Evolutionary conservation across 768 basidiomycete species (phyloP).

Genomic region (Scleroderma citrinum): DNA sequence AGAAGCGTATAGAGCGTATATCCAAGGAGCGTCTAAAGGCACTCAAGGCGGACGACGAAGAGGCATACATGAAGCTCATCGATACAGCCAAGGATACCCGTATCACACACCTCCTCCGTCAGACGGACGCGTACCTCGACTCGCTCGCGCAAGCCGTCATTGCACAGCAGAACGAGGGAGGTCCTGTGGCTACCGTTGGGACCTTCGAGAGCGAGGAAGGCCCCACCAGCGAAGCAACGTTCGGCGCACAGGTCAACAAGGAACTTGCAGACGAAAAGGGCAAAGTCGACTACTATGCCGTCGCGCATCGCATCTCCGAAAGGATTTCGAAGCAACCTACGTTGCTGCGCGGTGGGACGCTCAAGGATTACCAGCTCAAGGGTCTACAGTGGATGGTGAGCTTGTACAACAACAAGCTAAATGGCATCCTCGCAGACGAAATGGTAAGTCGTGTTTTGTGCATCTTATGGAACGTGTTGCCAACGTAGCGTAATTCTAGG

Average conservation of each 20-base stretch:
- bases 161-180: conserved; percentile 80
- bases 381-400: conserved; percentile 99
- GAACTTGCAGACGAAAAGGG: conserved; percentile 57
- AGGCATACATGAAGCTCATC: conserved; percentile 98
- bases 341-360: conserved; percentile 77
- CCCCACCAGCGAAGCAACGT: conserved; percentile 80
- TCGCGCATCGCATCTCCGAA: conserved; percentile 90
- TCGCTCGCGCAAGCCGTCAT: conserved; percentile 91
- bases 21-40: conserved; percentile 98
- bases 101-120: conserved; percentile 91
- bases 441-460: conserved; percentile 51
- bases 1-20: conserved; percentile 92
- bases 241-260: conserved; percentile 71
- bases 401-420: conserved; percentile 92
- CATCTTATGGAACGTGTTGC: conserved; percentile 2
- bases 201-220: conserved; percentile 61
- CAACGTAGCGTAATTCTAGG: conserved; percentile 37
- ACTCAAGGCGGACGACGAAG: conserved; percentile 96
- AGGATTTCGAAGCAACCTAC: conserved; percentile 67
- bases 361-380: conserved; percentile 94
- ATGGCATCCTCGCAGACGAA: conserved; percentile 92
- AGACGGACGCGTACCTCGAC: conserved; percentile 94
- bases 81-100: conserved; percentile 99
- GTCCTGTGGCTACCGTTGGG: conserved; percentile 7
- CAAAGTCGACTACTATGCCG: conserved; percentile 94